A percentile compares a stretch with the other conserved stretches of the same genome.
Evolutionary conservation across 208 protist species (phyloP).

Genomic region (Zelonia costaricensis): DNA sequence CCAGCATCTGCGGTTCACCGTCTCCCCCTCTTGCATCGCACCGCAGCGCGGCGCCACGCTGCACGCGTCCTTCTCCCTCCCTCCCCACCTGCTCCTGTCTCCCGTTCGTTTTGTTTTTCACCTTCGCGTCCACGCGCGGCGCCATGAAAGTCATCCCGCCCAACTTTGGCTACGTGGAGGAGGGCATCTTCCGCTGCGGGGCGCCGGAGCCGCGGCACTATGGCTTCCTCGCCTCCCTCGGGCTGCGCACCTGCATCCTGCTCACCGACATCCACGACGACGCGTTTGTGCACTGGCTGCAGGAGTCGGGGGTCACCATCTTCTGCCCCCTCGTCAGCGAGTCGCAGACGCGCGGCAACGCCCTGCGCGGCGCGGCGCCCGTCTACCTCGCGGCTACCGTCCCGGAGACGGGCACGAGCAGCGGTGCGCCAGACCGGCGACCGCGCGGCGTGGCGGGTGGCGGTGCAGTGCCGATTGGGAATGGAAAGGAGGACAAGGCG

Average conservation of each 20-base stretch:
- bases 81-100: not conserved
- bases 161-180: conserved; percentile 97
- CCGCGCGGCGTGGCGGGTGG: too few species aligned
- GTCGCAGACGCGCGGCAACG: conserved; percentile 4
- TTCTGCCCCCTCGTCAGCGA: conserved; percentile 58
- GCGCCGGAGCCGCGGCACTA: conserved; percentile 96
- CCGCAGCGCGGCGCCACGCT: not conserved
- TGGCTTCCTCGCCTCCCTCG: conserved; percentile 95
- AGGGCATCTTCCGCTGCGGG: conserved; percentile 96
- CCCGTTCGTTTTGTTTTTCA: not conserved
- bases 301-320: conserved; percentile 91
- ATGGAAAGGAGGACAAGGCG: too few species aligned
- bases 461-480: too few species aligned
- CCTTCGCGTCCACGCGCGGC: not conserved
- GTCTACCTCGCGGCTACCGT: conserved; percentile 9
- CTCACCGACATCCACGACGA: conserved; percentile 93
- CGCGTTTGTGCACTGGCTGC: conserved; percentile 93
- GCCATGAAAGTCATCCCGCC: conserved; percentile 90
- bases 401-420: too few species aligned
- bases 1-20: too few species aligned
- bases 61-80: not conserved
- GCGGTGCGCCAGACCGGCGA: too few species aligned
- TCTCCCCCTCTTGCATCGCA: too few species aligned
- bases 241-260: conserved; percentile 95
- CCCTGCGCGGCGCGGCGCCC: not conserved